Conservation (phyloP, 805 yeast species). For the Ogataea saltuana region DNA sequence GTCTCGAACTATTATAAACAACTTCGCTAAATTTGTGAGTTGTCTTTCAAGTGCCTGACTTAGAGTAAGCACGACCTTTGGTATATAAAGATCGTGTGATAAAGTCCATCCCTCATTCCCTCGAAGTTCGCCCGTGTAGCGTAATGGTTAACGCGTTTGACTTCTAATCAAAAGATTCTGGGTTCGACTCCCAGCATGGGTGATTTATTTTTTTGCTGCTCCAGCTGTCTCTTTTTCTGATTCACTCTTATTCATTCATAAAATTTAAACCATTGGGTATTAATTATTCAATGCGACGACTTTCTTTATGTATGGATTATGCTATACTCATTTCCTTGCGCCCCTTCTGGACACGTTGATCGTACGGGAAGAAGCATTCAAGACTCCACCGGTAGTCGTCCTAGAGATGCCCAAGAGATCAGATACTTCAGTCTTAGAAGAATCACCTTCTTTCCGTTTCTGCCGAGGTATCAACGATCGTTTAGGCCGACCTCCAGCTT, state of each 20-base stretch:
- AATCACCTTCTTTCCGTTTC: too few relatives aligned
- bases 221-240: not conserved
- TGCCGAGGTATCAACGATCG: too few relatives aligned
- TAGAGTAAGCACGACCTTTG: too few relatives aligned
- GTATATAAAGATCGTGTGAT: too few relatives aligned
- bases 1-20: too few relatives aligned
- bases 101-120: not conserved
- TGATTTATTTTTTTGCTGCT: constrained; percentile 23
- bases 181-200: constrained; percentile 59
- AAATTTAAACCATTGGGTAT: too few relatives aligned
- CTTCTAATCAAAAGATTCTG: constrained; percentile 66
- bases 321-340: not conserved
- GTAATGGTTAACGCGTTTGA: constrained; percentile 68
- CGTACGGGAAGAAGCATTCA: not conserved
- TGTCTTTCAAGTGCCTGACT: too few relatives aligned
- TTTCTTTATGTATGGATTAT: not conserved
- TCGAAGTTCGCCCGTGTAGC: constrained; percentile 50
- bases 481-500: too few relatives aligned
- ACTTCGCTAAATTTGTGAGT: constrained; percentile 5
- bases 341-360: not conserved
- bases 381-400: too few relatives aligned
- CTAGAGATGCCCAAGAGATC: too few relatives aligned
- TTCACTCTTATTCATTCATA: too few relatives aligned
- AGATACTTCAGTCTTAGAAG: too few relatives aligned
- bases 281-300: not conserved